phyloP scores from a whole-genome alignment of 2,329 filamentous ascomycete species.

The Xylariaceae sp. region DNA sequence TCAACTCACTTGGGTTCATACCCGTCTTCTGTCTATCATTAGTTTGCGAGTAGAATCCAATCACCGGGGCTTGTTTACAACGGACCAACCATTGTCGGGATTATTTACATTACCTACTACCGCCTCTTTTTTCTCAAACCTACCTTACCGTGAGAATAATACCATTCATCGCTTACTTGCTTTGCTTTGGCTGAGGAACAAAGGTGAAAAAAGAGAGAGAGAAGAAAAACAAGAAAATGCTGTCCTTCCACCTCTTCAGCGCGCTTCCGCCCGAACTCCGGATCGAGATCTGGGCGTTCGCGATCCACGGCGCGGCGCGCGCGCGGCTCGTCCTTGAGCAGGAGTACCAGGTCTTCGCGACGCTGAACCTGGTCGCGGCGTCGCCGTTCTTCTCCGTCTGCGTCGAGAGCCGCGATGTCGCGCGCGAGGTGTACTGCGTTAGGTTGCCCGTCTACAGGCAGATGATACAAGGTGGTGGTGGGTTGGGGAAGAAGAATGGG shows the following conservation, averaged over 20 bases:
- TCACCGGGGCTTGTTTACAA: too few species aligned
- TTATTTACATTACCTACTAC: too few species aligned
- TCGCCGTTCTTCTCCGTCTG: slow-evolving; percentile 11
- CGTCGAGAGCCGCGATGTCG: slow-evolving; percentile 12
- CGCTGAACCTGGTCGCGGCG: slow-evolving; percentile 9
- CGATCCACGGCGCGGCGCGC: slow-evolving; percentile 7
- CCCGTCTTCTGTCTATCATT: too few species aligned
- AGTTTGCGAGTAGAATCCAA: too few species aligned
- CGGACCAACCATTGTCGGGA: too few species aligned
- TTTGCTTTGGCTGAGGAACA: too few species aligned
- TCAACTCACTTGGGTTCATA: too few species aligned
- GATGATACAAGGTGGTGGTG: too few species aligned
- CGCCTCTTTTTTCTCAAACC: too few species aligned
- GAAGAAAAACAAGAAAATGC: background rate
- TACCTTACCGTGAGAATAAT: background rate
- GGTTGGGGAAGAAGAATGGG: background rate
- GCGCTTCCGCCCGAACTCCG: slow-evolving; percentile 14
- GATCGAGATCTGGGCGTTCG: slow-evolving; percentile 11
- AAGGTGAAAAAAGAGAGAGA: background rate
- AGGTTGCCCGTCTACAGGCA: slow-evolving; percentile 11
- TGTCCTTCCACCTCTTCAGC: slow-evolving; percentile 3
- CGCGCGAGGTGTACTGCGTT: slow-evolving; percentile 7
- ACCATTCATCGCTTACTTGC: too few species aligned
- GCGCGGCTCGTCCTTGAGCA: slow-evolving; percentile 14
- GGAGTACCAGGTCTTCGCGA: slow-evolving; percentile 11